Conservation (phyloP, 2,329 filamentous ascomycete species). For the Aspergillus carbonarius region DNA sequence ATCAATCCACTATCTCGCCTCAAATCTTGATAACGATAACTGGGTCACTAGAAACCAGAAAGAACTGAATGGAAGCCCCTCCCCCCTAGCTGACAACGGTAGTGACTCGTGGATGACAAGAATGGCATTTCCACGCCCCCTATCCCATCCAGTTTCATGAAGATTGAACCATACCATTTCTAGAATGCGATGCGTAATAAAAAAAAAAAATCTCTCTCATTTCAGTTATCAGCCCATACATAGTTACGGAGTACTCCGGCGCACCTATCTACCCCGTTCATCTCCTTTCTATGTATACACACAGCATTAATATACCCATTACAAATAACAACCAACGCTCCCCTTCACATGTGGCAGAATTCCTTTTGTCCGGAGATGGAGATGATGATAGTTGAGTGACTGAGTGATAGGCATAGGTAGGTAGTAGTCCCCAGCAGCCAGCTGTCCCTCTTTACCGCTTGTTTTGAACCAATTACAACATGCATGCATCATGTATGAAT, state of each 20-base stretch:
- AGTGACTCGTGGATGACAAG: no score
- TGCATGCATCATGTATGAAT: slow-evolving; percentile 9
- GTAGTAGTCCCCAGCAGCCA: slow-evolving; percentile 9
- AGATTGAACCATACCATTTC: no score
- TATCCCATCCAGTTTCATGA: no score
- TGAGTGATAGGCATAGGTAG: not conserved
- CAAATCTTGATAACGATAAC: not conserved
- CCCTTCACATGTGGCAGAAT: not conserved
- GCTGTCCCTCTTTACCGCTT: slow-evolving; percentile 20
- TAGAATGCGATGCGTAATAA: no score
- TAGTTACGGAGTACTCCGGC: no score
- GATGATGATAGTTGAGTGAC: no score
- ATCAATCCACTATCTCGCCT: not conserved
- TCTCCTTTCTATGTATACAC: not conserved
- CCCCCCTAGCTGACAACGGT: not conserved
- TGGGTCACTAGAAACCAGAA: not conserved
- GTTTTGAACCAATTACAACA: slow-evolving; percentile 14
- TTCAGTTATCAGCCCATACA: no score
- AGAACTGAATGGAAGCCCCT: not conserved
- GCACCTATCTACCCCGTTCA: no score
- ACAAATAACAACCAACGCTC: not conserved
- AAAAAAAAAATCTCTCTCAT: no score
- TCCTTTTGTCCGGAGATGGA: not conserved
- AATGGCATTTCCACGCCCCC: no score
- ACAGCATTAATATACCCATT: not conserved